Evolutionary conservation across 2,329 filamentous ascomycete genomes (phyloP).

Genomic region (Colletotrichum tofieldiae): DNA sequence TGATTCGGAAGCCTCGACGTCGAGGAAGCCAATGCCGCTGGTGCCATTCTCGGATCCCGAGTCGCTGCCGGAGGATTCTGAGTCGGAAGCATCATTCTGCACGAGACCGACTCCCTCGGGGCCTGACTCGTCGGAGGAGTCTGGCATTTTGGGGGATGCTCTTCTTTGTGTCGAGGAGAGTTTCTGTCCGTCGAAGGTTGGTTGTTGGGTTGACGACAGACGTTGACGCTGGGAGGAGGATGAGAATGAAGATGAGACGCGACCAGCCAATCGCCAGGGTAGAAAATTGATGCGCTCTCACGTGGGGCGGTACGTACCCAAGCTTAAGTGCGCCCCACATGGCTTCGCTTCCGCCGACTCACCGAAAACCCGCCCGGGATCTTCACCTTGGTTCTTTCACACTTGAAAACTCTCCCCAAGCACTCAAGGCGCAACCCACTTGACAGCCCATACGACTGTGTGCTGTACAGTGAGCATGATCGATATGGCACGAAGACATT

Average conservation of each 20-base stretch:
- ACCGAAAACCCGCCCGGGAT: background rate
- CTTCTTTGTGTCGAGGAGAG: no score
- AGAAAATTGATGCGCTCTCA: conserved; percentile 22
- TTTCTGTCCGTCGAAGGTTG: background rate
- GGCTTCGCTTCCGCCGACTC: background rate
- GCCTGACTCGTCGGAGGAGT: conserved; percentile 36
- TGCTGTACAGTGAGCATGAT: background rate
- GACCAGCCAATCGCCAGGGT: conserved; percentile 12
- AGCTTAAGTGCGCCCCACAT: background rate
- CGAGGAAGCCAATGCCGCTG: conserved; percentile 28
- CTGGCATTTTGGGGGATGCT: conserved; percentile 10
- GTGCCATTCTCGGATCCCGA: conserved; percentile 20
- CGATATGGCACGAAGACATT: background rate
- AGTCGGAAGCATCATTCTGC: conserved; percentile 37
- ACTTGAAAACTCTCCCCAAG: background rate
- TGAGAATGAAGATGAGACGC: conserved; percentile 11
- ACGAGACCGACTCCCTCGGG: conserved; percentile 33
- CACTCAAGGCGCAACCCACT: background rate
- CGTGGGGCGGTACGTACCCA: conserved; percentile 15
- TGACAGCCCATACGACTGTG: background rate
- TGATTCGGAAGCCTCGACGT: conserved; percentile 39
- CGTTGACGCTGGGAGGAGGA: background rate
- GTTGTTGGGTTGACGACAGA: background rate
- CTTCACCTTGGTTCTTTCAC: background rate
- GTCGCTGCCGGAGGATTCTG: conserved; percentile 16